phyloP scores from a whole-genome alignment of 305 asterid genomes.

The Fraxinus xanthoxyloides region DNA sequence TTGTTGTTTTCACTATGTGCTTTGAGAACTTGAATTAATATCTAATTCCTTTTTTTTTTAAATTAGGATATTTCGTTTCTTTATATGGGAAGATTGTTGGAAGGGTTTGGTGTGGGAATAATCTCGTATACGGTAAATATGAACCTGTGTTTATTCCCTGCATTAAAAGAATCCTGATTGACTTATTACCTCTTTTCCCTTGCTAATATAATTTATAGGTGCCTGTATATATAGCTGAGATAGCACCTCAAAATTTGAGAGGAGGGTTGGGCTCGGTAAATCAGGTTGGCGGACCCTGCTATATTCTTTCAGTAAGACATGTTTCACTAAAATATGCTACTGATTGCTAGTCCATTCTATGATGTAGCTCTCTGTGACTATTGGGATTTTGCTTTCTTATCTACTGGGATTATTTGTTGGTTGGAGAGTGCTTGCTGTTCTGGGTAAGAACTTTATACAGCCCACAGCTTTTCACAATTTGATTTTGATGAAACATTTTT shows the following conservation, averaged over 20 bases:
- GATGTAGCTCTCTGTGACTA: conserved; percentile 86
- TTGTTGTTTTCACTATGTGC: background rate
- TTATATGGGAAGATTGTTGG: conserved; percentile 96
- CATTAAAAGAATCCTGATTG: background rate
- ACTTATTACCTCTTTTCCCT: conserved; percentile 6
- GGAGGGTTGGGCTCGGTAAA: conserved; percentile 90
- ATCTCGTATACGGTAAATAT: conserved; percentile 74
- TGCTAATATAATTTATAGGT: conserved; percentile 43
- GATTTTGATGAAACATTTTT: background rate
- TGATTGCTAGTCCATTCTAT: conserved; percentile 6
- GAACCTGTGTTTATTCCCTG: conserved; percentile 5
- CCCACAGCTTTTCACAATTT: background rate
- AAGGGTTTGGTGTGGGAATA: conserved; percentile 97
- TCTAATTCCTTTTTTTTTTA: background rate
- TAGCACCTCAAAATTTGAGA: conserved; percentile 88
- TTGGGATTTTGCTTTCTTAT: conserved; percentile 88
- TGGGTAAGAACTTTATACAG: conserved; percentile 49
- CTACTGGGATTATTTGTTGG: conserved; percentile 74
- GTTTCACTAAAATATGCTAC: conserved; percentile 10
- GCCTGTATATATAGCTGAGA: conserved; percentile 95
- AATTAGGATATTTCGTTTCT: conserved; percentile 77
- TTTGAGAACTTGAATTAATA: background rate
- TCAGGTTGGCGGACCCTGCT: conserved; percentile 56
- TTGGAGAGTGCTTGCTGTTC: conserved; percentile 94
- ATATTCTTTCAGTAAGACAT: conserved; percentile 7